Percentiles rank a stretch among this genome's conserved stretches.
These are phyloP conservation scores for Neoboletus subvelutipes DNA, from an alignment of 768 basidiomycete species.

Conservation along the genomic window DNA sequence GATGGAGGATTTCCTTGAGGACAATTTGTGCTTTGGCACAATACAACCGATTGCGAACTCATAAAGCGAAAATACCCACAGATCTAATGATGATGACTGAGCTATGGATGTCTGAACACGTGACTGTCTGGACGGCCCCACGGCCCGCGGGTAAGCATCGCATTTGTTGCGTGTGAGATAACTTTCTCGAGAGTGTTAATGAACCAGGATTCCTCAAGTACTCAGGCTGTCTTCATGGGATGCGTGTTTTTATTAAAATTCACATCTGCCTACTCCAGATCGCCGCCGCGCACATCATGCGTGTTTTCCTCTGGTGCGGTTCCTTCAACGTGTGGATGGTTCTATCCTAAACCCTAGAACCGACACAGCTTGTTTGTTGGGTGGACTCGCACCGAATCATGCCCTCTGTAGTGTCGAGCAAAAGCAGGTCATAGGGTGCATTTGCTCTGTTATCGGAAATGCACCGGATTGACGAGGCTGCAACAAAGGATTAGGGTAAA, in stretches of 20 bases:
- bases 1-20: slow-evolving; percentile 84
- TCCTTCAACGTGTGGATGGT: slow-evolving; percentile 17
- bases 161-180: neutral
- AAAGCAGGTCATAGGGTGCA: slow-evolving; percentile 11
- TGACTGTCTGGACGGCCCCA: slow-evolving; percentile 8
- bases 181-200: too few species aligned
- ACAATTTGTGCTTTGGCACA: slow-evolving; percentile 70
- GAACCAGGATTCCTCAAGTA: too few species aligned
- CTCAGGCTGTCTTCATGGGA: neutral
- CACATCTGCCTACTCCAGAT: slow-evolving; percentile 2
- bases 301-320: slow-evolving; percentile 16
- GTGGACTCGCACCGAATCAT: neutral
- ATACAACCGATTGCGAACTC: slow-evolving; percentile 38
- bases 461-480: neutral
- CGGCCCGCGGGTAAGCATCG: neutral
- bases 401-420: neutral
- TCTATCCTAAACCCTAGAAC: slow-evolving; percentile 12
- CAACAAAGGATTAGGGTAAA: too few species aligned
- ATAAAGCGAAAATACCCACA: slow-evolving; percentile 24
- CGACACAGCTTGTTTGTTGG: slow-evolving; percentile 1
- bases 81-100: neutral
- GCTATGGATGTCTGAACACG: slow-evolving; percentile 13
- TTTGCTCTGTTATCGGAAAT: neutral
- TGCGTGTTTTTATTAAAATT: neutral
- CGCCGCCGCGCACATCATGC: slow-evolving; percentile 24